phyloP scores from a whole-genome alignment of 1,284 basidiomycete genomes.

The Trametes versicolor region DNA sequence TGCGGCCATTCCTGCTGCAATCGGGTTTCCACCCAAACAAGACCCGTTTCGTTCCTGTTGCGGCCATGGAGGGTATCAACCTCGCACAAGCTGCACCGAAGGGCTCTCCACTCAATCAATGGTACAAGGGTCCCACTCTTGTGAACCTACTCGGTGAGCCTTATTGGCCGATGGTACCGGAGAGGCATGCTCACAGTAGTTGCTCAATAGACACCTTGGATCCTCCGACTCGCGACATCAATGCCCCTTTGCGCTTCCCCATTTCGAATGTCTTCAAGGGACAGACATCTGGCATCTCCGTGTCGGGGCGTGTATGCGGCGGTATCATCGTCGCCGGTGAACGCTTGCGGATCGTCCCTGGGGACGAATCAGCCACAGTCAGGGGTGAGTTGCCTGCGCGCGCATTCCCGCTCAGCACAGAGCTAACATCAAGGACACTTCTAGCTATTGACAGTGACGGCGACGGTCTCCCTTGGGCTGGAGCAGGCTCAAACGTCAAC shows the following conservation, averaged over 20 bases:
- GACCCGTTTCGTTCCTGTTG: constrained; percentile 89
- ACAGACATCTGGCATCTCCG: constrained; percentile 82
- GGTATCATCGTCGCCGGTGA: constrained; percentile 96
- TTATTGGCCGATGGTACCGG: neutral
- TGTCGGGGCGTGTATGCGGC: constrained; percentile 88
- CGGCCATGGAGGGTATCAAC: constrained; percentile 92
- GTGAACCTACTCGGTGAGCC: constrained; percentile 83
- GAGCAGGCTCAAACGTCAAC: constrained; percentile 90
- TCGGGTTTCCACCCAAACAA: constrained; percentile 87
- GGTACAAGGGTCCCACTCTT: constrained; percentile 91
- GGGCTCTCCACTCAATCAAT: constrained; percentile 62
- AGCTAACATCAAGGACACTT: constrained; percentile 3
- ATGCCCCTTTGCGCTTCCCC: constrained; percentile 85
- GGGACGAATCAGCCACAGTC: constrained; percentile 89
- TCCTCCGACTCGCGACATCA: constrained; percentile 83
- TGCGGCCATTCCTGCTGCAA: constrained; percentile 87
- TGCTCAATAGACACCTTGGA: constrained; percentile 74
- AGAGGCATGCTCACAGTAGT: constrained; percentile 9
- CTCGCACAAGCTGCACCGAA: constrained; percentile 65
- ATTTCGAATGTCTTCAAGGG: constrained; percentile 97
- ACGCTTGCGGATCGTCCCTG: constrained; percentile 86
- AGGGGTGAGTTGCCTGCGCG: constrained; percentile 64
- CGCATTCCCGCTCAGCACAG: too few species aligned
- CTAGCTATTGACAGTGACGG: constrained; percentile 91
- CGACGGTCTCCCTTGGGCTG: constrained; percentile 85